Evolutionary conservation across 257 asterid species (phyloP).

Genomic region (Coffea canephora): DNA sequence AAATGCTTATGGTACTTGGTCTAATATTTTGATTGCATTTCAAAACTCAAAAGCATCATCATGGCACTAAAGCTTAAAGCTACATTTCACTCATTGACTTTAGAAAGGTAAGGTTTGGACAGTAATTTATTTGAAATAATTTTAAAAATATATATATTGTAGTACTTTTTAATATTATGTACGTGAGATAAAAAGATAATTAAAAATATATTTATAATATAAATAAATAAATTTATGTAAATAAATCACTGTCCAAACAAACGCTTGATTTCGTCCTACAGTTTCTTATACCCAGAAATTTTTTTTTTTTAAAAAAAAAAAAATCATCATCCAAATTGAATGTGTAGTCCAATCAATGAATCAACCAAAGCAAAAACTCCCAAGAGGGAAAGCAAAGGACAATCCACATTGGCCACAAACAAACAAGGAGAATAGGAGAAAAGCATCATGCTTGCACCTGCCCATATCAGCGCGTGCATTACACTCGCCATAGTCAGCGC

Average conservation of each 20-base stretch:
- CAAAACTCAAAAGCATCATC: background rate
- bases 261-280: background rate
- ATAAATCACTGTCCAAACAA: no score
- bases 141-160: no score
- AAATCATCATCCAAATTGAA: background rate
- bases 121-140: no score
- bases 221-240: no score
- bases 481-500: constrained; percentile 41
- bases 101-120: background rate
- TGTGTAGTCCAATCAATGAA: background rate
- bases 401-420: background rate
- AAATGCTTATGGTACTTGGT: background rate
- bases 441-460: no score
- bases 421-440: background rate
- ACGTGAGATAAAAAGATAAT: no score
- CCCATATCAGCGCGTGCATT: background rate
- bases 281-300: background rate
- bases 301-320: no score
- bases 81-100: constrained; percentile 1
- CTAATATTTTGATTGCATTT: background rate
- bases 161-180: no score
- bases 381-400: background rate
- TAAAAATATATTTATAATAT: no score
- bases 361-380: background rate
- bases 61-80: background rate